These are phyloP conservation scores for Clonostachys byssicola DNA, from an alignment of 2,329 filamentous ascomycete species.

Conservation along the genomic window DNA sequence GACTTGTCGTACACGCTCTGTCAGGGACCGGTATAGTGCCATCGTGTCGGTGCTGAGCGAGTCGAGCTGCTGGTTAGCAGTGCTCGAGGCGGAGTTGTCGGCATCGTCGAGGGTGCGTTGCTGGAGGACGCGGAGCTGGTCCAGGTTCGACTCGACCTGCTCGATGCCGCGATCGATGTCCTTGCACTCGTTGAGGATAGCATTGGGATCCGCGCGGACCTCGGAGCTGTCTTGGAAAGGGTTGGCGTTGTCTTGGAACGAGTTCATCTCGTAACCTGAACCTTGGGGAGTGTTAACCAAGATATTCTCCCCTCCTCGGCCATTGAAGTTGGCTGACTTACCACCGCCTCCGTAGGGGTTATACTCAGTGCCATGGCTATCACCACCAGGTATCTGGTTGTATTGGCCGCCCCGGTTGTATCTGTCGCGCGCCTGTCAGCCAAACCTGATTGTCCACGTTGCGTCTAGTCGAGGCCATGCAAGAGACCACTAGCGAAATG, in stretches of 20 bases:
- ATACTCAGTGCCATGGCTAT: conserved; percentile 20
- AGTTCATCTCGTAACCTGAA: conserved; percentile 66
- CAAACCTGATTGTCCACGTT: neutral
- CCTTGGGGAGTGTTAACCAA: conserved; percentile 15
- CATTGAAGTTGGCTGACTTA: neutral
- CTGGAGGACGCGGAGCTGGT: conserved; percentile 68
- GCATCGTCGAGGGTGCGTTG: conserved; percentile 69
- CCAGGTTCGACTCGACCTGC: conserved; percentile 67
- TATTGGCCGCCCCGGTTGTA: conserved; percentile 57
- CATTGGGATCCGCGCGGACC: conserved; percentile 59
- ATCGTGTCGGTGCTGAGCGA: conserved; percentile 74
- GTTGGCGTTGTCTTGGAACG: conserved; percentile 48
- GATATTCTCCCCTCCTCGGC: neutral
- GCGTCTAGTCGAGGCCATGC: too few species aligned
- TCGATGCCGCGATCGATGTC: conserved; percentile 76
- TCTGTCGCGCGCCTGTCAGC: conserved; percentile 32
- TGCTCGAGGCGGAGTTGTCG: conserved; percentile 64
- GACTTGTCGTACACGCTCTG: conserved; percentile 73
- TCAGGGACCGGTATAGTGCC: conserved; percentile 74
- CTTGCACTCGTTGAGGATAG: conserved; percentile 79
- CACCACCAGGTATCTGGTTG: neutral
- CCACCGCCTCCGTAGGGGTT: conserved; percentile 10
- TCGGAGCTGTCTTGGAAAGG: conserved; percentile 19
- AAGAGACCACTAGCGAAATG: too few species aligned
- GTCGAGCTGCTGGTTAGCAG: conserved; percentile 67